phyloP scores from a whole-genome alignment of 179 eudicot species.

The Beta macrorhiza region DNA sequence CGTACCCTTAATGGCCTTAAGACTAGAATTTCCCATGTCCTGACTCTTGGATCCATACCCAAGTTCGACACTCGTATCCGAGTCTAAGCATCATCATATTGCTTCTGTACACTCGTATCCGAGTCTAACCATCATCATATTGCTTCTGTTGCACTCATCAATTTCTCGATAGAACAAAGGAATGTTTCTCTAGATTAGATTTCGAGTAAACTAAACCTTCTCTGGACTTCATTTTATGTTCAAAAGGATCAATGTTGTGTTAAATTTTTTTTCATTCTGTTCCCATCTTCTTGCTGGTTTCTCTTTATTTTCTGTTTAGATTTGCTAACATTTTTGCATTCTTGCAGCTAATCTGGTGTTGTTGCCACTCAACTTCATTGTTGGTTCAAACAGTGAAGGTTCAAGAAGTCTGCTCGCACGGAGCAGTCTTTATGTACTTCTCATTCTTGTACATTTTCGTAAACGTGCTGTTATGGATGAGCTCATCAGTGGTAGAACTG shows the following conservation, averaged over 20 bases:
- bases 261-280: not conserved
- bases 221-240: not conserved
- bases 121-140: not conserved
- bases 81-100: not conserved
- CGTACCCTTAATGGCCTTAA: too few species aligned
- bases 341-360: slow-evolving; percentile 84
- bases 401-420: slow-evolving; percentile 65
- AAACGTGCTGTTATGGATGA: slow-evolving; percentile 49
- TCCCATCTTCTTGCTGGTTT: not conserved
- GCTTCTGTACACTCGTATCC: too few species aligned
- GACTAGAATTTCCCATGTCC: too few species aligned
- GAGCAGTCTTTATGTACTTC: slow-evolving; percentile 74
- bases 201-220: not conserved
- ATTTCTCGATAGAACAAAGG: not conserved
- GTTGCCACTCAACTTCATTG: slow-evolving; percentile 66
- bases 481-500: slow-evolving; percentile 37
- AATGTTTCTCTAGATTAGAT: not conserved
- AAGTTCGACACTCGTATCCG: too few species aligned
- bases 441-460: slow-evolving; percentile 73
- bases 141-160: not conserved
- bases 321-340: slow-evolving; percentile 23
- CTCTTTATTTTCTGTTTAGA: not conserved
- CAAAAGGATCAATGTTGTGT: not conserved
- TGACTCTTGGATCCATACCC: too few species aligned
- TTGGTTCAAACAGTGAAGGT: slow-evolving; percentile 55